Conservation (phyloP, 2,329 filamentous ascomycete species). For the Fusarium sp. region DNA sequence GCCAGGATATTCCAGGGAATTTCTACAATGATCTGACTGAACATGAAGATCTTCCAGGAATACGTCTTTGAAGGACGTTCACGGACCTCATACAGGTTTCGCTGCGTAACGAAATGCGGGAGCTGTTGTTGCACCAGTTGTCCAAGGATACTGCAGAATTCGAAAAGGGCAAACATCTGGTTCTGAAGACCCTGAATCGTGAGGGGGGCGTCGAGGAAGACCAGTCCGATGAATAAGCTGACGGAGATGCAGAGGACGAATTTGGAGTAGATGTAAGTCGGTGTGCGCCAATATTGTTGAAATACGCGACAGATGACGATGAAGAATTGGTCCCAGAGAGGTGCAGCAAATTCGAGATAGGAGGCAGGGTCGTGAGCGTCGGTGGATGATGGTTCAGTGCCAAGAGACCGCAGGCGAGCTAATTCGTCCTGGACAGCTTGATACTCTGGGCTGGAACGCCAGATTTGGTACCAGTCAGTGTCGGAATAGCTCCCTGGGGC, state of each 20-base stretch:
- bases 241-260: slow-evolving; percentile 35
- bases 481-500: slow-evolving; percentile 61
- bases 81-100: slow-evolving; percentile 75
- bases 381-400: accelerated
- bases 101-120: slow-evolving; percentile 75
- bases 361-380: not conserved
- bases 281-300: slow-evolving; percentile 51
- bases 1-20: slow-evolving; percentile 66
- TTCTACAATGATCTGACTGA: slow-evolving; percentile 70
- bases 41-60: slow-evolving; percentile 74
- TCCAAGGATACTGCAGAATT: slow-evolving; percentile 76
- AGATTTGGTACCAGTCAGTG: slow-evolving; percentile 51
- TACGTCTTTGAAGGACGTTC: slow-evolving; percentile 75
- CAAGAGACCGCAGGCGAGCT: slow-evolving; percentile 26
- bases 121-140: slow-evolving; percentile 73
- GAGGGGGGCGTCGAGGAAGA: slow-evolving; percentile 69
- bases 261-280: slow-evolving; percentile 72
- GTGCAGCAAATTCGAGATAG: slow-evolving; percentile 46
- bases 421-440: slow-evolving; percentile 47
- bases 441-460: slow-evolving; percentile 48
- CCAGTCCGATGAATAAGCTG: slow-evolving; percentile 74
- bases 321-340: slow-evolving; percentile 41
- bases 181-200: slow-evolving; percentile 75
- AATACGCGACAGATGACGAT: slow-evolving; percentile 50
- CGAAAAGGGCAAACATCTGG: slow-evolving; percentile 77